Evolutionary conservation across 345 rosid genomes (phyloP).

Genomic region (Syzygium grande): DNA sequence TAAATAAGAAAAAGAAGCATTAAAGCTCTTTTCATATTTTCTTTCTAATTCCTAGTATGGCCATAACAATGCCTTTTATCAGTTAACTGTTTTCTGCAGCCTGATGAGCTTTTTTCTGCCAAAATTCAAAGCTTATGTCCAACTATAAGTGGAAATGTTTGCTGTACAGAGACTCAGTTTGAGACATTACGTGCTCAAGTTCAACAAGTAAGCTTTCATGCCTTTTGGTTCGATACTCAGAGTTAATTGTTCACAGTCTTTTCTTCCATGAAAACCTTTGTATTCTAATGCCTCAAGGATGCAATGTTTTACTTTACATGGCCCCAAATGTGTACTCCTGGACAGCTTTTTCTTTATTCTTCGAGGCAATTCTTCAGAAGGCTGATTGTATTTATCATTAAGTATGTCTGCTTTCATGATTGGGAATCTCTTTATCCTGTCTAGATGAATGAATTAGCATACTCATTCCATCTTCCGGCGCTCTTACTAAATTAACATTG

Average conservation of each 20-base stretch:
- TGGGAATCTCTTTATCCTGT: neutral
- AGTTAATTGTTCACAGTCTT: neutral
- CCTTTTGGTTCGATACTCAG: neutral
- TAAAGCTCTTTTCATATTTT: neutral
- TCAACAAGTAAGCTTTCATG: constrained; percentile 57
- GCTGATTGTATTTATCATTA: neutral
- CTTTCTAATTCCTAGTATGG: neutral
- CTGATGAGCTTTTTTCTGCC: constrained; percentile 76
- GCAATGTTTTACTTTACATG: neutral
- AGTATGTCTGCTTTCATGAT: neutral
- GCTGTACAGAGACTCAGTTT: constrained; percentile 89
- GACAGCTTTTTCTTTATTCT: neutral
- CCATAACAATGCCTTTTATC: neutral
- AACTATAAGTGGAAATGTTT: constrained; percentile 76
- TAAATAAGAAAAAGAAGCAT: neutral
- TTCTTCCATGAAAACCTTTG: neutral
- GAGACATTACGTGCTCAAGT: constrained; percentile 81
- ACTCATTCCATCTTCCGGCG: neutral
- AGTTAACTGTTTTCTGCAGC: constrained; percentile 37
- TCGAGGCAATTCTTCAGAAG: neutral
- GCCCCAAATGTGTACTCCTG: neutral
- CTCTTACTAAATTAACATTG: neutral
- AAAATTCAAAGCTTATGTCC: constrained; percentile 96
- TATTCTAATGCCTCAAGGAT: neutral
- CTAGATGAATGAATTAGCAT: neutral